Evolutionary conservation across 2,329 filamentous ascomycete species (phyloP), one percentile per base, ranked within the genome.

Genomic region (Diaporthe australafricana): DNA sequence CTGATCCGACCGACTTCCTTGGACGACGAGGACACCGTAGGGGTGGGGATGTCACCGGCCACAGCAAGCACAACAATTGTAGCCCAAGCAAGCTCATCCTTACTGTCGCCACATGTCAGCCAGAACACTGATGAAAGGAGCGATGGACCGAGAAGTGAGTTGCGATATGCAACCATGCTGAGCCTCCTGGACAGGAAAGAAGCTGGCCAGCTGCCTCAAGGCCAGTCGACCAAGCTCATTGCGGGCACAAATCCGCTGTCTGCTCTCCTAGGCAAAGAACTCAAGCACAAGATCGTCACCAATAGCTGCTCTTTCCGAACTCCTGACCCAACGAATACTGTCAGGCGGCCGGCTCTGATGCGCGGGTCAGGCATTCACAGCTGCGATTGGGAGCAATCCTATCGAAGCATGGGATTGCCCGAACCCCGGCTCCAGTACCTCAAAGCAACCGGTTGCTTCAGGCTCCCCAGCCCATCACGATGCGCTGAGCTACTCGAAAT

Each of bases 281-380:
- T 55, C 52, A 55, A 55, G 20, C 52, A 55, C 52, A 55, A 55
- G 30, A 55, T 55, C 17, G 52, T 55, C 52, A 55, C 52, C 52
- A 55, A 55, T 20, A 55, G 52, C 30, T 55, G 52, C 52, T 55
- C 52, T 7, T 55, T 55, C 30, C 52, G 52, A 17, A 55, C 52
- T 20, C 52, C 52, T 22, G 52, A 55, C 30, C 52, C 52, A 35
- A 12, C 52, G 11, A 2, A 22, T 3, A 55, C 52, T 14, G 52
- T 20, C 30, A 35, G 52, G 20, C 52, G 8, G 8, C 52, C 52
- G 9, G 52, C 52, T 30, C 20, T 55, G 5, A 22, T 55, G 20
- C 52, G 52, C 20, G 52, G 52, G 27, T 38, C 20, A 14, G 52
- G 52, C n/a, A 35, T 55, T 22, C 52, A 55, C 30, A 55, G 52